These are phyloP conservation scores for Fraxinus cuspidata DNA, from an alignment of 257 asterid species.

Conservation along the genomic window DNA sequence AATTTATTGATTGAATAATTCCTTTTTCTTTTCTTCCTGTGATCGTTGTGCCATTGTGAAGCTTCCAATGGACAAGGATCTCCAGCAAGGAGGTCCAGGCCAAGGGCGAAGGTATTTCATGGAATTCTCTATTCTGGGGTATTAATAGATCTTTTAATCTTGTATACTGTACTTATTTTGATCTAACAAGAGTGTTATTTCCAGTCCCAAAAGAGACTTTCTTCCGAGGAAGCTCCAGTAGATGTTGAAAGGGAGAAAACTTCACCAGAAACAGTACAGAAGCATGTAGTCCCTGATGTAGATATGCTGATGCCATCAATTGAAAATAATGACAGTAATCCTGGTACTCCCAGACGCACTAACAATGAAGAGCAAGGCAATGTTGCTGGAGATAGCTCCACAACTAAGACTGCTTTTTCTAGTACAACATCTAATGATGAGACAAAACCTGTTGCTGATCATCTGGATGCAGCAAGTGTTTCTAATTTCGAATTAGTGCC, in stretches of 20 bases:
- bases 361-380: slow-evolving; percentile 43
- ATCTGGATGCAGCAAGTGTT: slow-evolving; percentile 40
- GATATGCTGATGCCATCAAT: slow-evolving; percentile 27
- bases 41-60: slow-evolving; percentile 27
- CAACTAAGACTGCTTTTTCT: slow-evolving; percentile 51
- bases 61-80: slow-evolving; percentile 72
- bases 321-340: slow-evolving; percentile 45
- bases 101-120: slow-evolving; percentile 65
- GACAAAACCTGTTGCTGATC: slow-evolving; percentile 44
- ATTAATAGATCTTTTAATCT: slow-evolving; percentile 12
- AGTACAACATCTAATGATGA: slow-evolving; percentile 44
- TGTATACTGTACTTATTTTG: slow-evolving; percentile 18
- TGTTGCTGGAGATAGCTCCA: slow-evolving; percentile 44
- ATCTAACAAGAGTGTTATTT: slow-evolving; percentile 34
- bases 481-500: slow-evolving; percentile 41
- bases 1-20: neutral
- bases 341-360: slow-evolving; percentile 34
- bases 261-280: slow-evolving; percentile 44
- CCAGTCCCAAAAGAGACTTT: slow-evolving; percentile 57
- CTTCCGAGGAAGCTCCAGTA: slow-evolving; percentile 51
- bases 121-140: slow-evolving; percentile 17
- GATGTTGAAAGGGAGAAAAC: slow-evolving; percentile 45
- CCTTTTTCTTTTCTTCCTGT: neutral
- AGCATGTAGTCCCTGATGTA: slow-evolving; percentile 48
- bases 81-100: slow-evolving; percentile 62